Evolutionary conservation across 2,329 filamentous ascomycete genomes (phyloP).

Genomic region (Colletotrichum zoysiae): DNA sequence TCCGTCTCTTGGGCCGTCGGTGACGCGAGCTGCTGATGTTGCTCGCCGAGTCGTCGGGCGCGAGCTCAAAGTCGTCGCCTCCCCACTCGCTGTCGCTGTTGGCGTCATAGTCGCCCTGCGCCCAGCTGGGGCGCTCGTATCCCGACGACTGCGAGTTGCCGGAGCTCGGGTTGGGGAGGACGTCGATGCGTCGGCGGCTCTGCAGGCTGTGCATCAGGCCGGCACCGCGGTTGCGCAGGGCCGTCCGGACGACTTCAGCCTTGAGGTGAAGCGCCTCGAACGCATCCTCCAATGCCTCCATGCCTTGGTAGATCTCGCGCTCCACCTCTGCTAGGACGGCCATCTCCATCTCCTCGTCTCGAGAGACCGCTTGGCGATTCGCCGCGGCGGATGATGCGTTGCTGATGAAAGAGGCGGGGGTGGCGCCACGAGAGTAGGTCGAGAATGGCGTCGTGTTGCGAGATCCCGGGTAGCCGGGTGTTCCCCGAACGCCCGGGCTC

Average conservation of each 20-base stretch:
- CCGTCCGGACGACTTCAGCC: slow-evolving; percentile 83
- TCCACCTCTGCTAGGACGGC: slow-evolving; percentile 91
- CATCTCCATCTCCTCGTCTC: slow-evolving; percentile 95
- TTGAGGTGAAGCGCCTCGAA: slow-evolving; percentile 91
- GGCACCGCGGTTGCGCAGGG: slow-evolving; percentile 84
- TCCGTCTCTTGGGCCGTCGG: slow-evolving; percentile 74
- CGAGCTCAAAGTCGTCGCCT: slow-evolving; percentile 71
- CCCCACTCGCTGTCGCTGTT: slow-evolving; percentile 70
- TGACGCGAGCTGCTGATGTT: slow-evolving; percentile 81
- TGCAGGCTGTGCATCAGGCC: slow-evolving; percentile 77
- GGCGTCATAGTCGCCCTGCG: slow-evolving; percentile 61
- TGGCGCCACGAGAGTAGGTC: slow-evolving; percentile 67
- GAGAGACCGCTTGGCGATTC: slow-evolving; percentile 75
- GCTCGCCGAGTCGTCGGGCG: slow-evolving; percentile 84
- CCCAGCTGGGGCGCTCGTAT: slow-evolving; percentile 63
- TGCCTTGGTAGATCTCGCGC: slow-evolving; percentile 90
- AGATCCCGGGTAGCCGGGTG: slow-evolving; percentile 57
- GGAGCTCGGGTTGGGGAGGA: slow-evolving; percentile 62
- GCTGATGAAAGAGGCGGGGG: slow-evolving; percentile 70
- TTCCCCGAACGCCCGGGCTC: slow-evolving; percentile 57
- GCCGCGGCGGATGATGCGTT: slow-evolving; percentile 62
- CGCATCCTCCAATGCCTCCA: slow-evolving; percentile 94
- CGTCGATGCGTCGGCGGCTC: slow-evolving; percentile 69
- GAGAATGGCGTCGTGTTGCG: slow-evolving; percentile 63
- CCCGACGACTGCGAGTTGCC: slow-evolving; percentile 60